Base-by-base conservation (phyloP, 2,329 filamentous ascomycete species). In the Aspergillus sp. region DNA sequence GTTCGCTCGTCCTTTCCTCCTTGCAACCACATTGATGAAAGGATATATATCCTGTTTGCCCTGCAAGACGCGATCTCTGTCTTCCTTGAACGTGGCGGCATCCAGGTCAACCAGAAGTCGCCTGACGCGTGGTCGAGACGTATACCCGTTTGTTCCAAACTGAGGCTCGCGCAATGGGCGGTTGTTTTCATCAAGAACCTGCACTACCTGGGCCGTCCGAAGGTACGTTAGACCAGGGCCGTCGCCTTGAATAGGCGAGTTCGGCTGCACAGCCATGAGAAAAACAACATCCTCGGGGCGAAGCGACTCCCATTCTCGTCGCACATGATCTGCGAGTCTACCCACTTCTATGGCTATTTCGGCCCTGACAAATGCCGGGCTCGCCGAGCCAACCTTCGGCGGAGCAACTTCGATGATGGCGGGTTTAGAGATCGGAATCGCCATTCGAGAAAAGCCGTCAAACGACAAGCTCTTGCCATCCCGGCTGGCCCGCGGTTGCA, bases 201-300 rank as follows among this genome's bases (percentile, higher is more conserved):
- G 84, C 20, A 91, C 73, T 25, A 98, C 73, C 54, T 94, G 83
- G 5, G 89, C 91, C 26, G 84, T 78, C 41, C 93, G 78, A 19
- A 96, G 69, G 35, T 77, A 68, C 29, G 73, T 68, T 24, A 96
- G 61, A 6, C 82, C 82, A 5, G 81, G 65, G 38, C 72, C 75
- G 44, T 84, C 74, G 19, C 42, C 44, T n/a, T 45, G 26, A 24
- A 43, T 52, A 2, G 40, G 34, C n/a, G 49, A 36, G 11, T 40
- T 40, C 28, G 72, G 63, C 4, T 79, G 72, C 2, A 96, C 72
- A 10, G 81, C 75, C 24, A 95, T 67, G 15, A 98, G 69, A 53
- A 93, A 98, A 2, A 98, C 78, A 1, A 91, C 82, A 58, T 98
- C 93, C 44, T 88, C 86, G 2, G 81, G 77, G 20, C 83, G 78